Conservation (phyloP, 2,329 filamentous ascomycete species). For the Tolypocladium guangdongense region DNA sequence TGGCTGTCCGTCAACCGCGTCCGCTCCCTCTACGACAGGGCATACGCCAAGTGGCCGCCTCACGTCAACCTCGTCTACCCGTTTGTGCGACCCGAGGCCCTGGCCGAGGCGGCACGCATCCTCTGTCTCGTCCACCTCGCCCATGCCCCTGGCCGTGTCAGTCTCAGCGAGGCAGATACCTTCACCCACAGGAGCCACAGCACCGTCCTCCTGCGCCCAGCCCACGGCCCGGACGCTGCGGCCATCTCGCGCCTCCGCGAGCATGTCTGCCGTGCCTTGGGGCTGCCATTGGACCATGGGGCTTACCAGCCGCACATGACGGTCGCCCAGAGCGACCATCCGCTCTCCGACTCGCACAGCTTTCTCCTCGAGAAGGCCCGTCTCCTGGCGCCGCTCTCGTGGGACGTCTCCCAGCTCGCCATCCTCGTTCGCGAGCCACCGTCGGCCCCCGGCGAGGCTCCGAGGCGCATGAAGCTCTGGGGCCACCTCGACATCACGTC, state of each 20-base stretch:
- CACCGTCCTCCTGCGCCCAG: conserved; percentile 34
- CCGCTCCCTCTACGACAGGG: conserved; percentile 51
- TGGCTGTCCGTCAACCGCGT: conserved; percentile 41
- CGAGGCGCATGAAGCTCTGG: conserved; percentile 46
- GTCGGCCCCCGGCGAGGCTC: conserved; percentile 13
- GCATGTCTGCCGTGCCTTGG: conserved; percentile 24
- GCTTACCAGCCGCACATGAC: conserved; percentile 41
- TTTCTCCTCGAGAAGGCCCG: conserved; percentile 41
- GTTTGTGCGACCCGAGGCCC: conserved; percentile 39
- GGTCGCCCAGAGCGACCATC: conserved; percentile 45
- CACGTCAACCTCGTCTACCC: conserved; percentile 59
- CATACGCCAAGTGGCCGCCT: conserved; percentile 51
- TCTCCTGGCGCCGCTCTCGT: conserved; percentile 35
- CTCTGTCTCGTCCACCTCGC: conserved; percentile 8
- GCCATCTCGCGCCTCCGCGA: conserved; percentile 22
- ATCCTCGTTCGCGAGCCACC: conserved; percentile 40
- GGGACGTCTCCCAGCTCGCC: conserved; percentile 35
- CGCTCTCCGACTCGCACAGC: conserved; percentile 30
- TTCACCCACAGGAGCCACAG: conserved; percentile 39
- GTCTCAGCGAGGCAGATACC: conserved; percentile 28
- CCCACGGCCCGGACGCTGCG: not conserved
- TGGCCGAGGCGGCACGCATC: conserved; percentile 30
- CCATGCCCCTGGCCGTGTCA: conserved; percentile 10
- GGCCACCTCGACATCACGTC: conserved; percentile 30
- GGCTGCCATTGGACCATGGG: conserved; percentile 10